phyloP scores from a whole-genome alignment of 2,329 filamentous ascomycete species.

The Fonsecaea pugnacius region DNA sequence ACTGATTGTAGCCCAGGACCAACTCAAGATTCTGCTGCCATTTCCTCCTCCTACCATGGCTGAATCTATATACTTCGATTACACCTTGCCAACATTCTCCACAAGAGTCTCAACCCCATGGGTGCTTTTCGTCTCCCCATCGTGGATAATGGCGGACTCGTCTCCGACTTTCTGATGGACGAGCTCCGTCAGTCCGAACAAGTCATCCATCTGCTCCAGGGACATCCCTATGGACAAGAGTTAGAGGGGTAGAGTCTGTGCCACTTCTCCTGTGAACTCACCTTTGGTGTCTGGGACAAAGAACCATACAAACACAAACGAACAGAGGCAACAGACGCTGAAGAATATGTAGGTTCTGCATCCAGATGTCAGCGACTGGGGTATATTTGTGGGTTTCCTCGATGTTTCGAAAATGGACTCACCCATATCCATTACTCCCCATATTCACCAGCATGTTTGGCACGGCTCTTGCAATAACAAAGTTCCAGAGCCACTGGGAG shows the following conservation, averaged over 20 bases:
- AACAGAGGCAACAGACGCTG: slow-evolving; percentile 44
- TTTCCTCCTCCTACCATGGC: not conserved
- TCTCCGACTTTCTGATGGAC: slow-evolving; percentile 5
- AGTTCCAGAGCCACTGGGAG: slow-evolving; percentile 75
- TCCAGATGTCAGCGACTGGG: slow-evolving; percentile 50
- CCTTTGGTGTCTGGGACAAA: slow-evolving; percentile 74
- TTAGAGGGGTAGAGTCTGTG: not conserved
- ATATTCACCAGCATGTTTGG: slow-evolving; percentile 57
- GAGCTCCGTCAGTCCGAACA: slow-evolving; percentile 58
- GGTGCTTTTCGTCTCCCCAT: not conserved
- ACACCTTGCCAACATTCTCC: slow-evolving; percentile 25
- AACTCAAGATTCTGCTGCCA: too few species aligned
- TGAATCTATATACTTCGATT: slow-evolving; percentile 30
- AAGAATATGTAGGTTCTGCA: slow-evolving; percentile 71
- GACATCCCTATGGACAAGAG: slow-evolving; percentile 13
- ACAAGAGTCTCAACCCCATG: slow-evolving; percentile 8
- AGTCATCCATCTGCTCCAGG: slow-evolving; percentile 68
- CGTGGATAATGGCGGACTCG: not conserved
- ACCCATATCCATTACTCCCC: slow-evolving; percentile 17
- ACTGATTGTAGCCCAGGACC: not conserved
- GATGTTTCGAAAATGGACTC: not conserved
- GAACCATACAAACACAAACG: slow-evolving; percentile 60
- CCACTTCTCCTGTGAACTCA: slow-evolving; percentile 36
- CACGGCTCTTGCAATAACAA: slow-evolving; percentile 63
- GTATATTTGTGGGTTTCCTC: not conserved